These are phyloP conservation scores for Rhodotorula kratochvilovae DNA, from an alignment of 768 basidiomycete species.

Conservation along the genomic window DNA sequence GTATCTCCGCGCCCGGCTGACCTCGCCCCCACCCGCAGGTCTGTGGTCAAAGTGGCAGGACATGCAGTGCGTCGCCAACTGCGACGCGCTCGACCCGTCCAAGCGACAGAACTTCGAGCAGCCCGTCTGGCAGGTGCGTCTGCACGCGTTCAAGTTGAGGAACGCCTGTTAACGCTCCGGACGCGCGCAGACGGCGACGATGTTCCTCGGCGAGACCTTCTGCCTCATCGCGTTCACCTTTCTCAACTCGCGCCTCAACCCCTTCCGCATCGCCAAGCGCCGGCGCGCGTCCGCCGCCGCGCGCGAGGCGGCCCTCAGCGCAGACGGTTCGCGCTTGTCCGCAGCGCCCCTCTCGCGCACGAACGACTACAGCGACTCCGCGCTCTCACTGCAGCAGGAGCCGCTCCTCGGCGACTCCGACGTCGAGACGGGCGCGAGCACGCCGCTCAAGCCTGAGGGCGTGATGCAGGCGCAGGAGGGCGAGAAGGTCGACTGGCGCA, in stretches of 20 bases:
- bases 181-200: constrained; percentile 56
- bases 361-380: constrained; percentile 7
- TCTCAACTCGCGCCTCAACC: constrained; percentile 39
- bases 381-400: constrained; percentile 18
- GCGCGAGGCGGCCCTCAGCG: constrained; percentile 3
- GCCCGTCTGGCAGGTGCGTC: constrained; percentile 13
- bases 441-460: background rate
- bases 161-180: too few relatives aligned
- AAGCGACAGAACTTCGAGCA: constrained; percentile 74
- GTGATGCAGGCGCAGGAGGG: background rate
- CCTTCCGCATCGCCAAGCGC: background rate
- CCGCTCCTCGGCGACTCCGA: background rate
- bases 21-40: constrained; percentile 12
- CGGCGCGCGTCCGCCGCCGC: background rate
- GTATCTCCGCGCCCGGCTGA: constrained; percentile 33
- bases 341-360: constrained; percentile 2
- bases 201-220: constrained; percentile 80
- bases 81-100: constrained; percentile 60
- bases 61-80: constrained; percentile 98
- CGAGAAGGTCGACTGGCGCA: background rate
- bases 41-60: constrained; percentile 53
- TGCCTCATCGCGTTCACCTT: constrained; percentile 45
- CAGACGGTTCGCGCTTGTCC: too few relatives aligned
- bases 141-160: too few relatives aligned
- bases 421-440: background rate